Evolutionary conservation across 2,329 filamentous ascomycete genomes (phyloP).

Genomic region (Paramyrothecium sp.): DNA sequence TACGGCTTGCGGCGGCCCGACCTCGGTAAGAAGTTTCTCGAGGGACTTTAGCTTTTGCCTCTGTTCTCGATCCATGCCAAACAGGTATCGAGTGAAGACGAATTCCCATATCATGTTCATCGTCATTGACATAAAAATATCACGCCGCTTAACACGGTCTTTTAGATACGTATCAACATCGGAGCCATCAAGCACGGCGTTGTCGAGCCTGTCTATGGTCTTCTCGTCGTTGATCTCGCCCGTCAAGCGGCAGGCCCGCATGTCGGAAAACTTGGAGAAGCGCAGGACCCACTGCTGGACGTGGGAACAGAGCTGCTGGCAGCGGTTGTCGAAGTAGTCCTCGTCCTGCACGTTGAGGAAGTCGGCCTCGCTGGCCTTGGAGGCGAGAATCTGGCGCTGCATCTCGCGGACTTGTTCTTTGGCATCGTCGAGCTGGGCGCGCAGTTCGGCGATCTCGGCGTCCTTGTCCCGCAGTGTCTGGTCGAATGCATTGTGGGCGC

Average conservation of each 20-base stretch:
- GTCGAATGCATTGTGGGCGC: constrained; percentile 60
- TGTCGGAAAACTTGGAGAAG: constrained; percentile 97
- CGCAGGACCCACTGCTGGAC: constrained; percentile 97
- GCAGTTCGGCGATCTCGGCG: constrained; percentile 75
- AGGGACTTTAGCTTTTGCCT: constrained; percentile 95
- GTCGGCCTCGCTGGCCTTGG: constrained; percentile 62
- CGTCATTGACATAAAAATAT: constrained; percentile 97
- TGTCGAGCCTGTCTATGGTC: constrained; percentile 90
- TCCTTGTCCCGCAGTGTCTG: constrained; percentile 78
- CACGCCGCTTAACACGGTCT: constrained; percentile 83
- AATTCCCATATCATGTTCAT: constrained; percentile 99
- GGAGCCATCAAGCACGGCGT: constrained; percentile 88
- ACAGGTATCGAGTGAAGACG: constrained; percentile 95
- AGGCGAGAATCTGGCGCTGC: constrained; percentile 53
- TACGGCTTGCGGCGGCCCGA: constrained; percentile 84
- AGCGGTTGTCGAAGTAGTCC: constrained; percentile 92
- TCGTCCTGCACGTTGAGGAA: constrained; percentile 83
- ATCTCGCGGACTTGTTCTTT: constrained; percentile 57
- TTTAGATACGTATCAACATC: constrained; percentile 86
- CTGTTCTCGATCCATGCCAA: constrained; percentile 97
- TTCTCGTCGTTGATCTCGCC: constrained; percentile 87
- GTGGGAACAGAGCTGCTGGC: constrained; percentile 91
- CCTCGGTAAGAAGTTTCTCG: constrained; percentile 86
- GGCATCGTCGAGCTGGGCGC: constrained; percentile 73
- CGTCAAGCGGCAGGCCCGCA: constrained; percentile 79